phyloP scores from a whole-genome alignment of 192 early-diverging fungal genomes.

The Spinellus fusiger region DNA sequence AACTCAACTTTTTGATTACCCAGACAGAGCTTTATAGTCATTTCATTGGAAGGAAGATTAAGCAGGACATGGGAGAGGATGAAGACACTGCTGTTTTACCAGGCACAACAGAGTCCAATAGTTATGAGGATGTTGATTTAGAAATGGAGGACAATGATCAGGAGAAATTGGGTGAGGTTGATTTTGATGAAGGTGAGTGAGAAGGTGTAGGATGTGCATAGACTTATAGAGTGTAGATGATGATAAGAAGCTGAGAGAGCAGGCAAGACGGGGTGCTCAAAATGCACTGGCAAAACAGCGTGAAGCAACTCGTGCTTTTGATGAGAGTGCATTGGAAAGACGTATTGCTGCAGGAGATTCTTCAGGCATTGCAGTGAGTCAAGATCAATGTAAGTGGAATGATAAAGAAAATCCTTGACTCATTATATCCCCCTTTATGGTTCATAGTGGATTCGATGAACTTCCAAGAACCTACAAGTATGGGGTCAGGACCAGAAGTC shows the following conservation, averaged over 20 bases:
- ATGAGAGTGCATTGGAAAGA: slow-evolving; percentile 39
- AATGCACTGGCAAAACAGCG: slow-evolving; percentile 69
- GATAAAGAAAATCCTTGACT: neutral
- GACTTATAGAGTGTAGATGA: slow-evolving; percentile 42
- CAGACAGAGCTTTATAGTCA: slow-evolving; percentile 92
- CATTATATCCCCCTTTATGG: neutral
- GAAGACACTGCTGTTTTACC: slow-evolving; percentile 22
- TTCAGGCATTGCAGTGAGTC: slow-evolving; percentile 33
- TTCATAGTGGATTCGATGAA: slow-evolving; percentile 74
- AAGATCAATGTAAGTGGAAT: slow-evolving; percentile 39
- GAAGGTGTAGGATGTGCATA: neutral
- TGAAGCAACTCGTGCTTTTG: slow-evolving; percentile 64
- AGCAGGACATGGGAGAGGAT: slow-evolving; percentile 27
- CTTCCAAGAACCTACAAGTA: slow-evolving; percentile 73
- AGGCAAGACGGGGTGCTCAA: slow-evolving; percentile 69
- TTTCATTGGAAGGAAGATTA: slow-evolving; percentile 83
- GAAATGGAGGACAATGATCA: neutral
- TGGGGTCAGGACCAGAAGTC: slow-evolving; percentile 63
- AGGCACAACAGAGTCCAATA: slow-evolving; percentile 1
- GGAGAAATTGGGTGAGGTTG: slow-evolving; percentile 47
- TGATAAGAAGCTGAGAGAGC: slow-evolving; percentile 60
- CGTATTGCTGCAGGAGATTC: slow-evolving; percentile 29
- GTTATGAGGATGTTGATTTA: slow-evolving; percentile 4
- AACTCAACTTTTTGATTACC: slow-evolving; percentile 88
- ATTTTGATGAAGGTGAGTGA: slow-evolving; percentile 61